Conservation (phyloP, 768 basidiomycete species). For the Tephrocybe sp. region DNA sequence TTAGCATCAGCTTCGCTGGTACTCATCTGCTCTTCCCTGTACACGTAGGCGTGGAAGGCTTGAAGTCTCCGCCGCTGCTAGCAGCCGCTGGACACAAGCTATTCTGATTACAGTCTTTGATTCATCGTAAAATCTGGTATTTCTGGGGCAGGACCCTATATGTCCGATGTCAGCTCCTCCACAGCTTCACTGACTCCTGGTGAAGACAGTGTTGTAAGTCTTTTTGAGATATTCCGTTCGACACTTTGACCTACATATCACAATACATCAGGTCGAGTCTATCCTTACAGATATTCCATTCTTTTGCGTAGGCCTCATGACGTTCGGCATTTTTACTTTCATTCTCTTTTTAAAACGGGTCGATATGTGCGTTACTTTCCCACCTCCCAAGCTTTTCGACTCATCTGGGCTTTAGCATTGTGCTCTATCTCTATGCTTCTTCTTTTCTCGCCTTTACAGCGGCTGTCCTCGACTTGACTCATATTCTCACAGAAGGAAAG, state of each 20-base stretch:
- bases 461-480: slow-evolving; percentile 60
- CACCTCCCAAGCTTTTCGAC: neutral
- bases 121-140: slow-evolving; percentile 8
- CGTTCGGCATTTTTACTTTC: slow-evolving; percentile 59
- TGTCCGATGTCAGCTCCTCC: slow-evolving; percentile 7
- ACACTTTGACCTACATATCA: neutral
- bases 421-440: slow-evolving; percentile 55
- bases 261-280: slow-evolving; percentile 45
- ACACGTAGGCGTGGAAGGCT: slow-evolving; percentile 1
- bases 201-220: slow-evolving; percentile 43
- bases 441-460: slow-evolving; percentile 61
- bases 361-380: slow-evolving; percentile 40
- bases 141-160: slow-evolving; percentile 1
- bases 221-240: neutral
- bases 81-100: neutral
- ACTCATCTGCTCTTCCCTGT: slow-evolving; percentile 1
- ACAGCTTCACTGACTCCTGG: slow-evolving; percentile 11
- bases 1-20: slow-evolving; percentile 9
- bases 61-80: neutral
- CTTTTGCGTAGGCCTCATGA: slow-evolving; percentile 64
- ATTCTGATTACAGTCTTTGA: neutral
- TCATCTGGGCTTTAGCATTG: slow-evolving; percentile 31
- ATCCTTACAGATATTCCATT: slow-evolving; percentile 67
- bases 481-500: slow-evolving; percentile 44
- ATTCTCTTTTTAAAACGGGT: slow-evolving; percentile 53